phyloP scores from a whole-genome alignment of 1,284 basidiomycete species.

The Leccinum griseonigrum region DNA sequence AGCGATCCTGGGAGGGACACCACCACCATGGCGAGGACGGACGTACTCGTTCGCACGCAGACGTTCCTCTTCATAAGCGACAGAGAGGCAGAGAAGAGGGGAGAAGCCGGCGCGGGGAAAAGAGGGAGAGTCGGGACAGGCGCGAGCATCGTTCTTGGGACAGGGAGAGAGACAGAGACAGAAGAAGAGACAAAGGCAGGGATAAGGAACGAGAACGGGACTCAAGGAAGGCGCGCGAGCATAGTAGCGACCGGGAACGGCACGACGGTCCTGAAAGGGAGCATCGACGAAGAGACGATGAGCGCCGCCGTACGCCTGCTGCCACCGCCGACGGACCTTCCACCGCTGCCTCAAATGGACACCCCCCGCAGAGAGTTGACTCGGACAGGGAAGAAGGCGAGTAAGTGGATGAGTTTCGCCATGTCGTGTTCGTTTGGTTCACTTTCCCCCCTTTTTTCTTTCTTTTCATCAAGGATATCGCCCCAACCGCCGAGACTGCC shows the following conservation, averaged over 20 bases:
- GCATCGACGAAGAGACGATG: conserved; percentile 32
- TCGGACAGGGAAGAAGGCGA: conserved; percentile 77
- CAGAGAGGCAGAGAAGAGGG: conserved; percentile 53
- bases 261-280: conserved; percentile 36
- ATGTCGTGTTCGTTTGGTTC: conserved; percentile 9
- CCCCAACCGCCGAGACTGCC: conserved; percentile 42
- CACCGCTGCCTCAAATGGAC: conserved; percentile 15
- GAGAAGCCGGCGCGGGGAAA: conserved; percentile 46
- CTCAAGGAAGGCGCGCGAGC: conserved; percentile 36
- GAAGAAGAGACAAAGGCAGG: conserved; percentile 9
- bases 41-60: conserved; percentile 27
- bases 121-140: conserved; percentile 34
- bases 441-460: background rate
- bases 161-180: conserved; percentile 15
- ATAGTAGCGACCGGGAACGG: conserved; percentile 38
- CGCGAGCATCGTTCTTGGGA: conserved; percentile 34
- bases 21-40: conserved; percentile 38
- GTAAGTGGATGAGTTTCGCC: conserved; percentile 51
- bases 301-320: conserved; percentile 25
- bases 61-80: conserved; percentile 42
- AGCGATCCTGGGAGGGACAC: conserved; percentile 70
- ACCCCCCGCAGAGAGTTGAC: conserved; percentile 34
- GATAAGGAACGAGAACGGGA: conserved; percentile 19
- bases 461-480: conserved; percentile 50
- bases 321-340: conserved; percentile 13